A percentile compares a stretch with the other conserved stretches of the same genome.
Evolutionary conservation across 1,139 yeast species (phyloP).

Genomic region (Keqinozyma sinolaborantium): DNA sequence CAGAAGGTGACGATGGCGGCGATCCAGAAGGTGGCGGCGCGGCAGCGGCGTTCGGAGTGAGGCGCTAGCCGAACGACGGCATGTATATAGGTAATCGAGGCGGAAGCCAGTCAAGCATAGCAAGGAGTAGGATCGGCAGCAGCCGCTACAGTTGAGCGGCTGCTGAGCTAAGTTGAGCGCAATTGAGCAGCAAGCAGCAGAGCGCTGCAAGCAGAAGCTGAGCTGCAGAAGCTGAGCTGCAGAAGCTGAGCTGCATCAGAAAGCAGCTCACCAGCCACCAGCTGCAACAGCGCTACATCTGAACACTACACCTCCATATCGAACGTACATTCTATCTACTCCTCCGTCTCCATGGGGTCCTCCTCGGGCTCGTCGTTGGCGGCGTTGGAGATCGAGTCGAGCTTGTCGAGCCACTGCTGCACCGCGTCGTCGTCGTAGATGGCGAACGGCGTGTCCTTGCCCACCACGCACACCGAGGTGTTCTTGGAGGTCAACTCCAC

Average conservation of each 20-base stretch:
- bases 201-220: no score
- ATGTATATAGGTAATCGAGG: constrained; percentile 2
- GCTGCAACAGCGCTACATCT: no score
- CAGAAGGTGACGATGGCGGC: constrained; percentile 50
- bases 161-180: no score
- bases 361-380: constrained; percentile 41
- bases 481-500: constrained; percentile 82
- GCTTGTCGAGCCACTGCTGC: constrained; percentile 70
- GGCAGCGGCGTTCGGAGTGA: constrained; percentile 23
- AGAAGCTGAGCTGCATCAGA: no score
- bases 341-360: constrained; percentile 58
- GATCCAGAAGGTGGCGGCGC: constrained; percentile 50
- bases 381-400: constrained; percentile 57
- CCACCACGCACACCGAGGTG: constrained; percentile 89
- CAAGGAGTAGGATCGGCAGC: no score
- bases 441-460: constrained; percentile 70
- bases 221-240: no score
- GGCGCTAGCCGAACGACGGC: constrained; percentile 1
- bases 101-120: no score
- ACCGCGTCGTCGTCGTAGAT: constrained; percentile 86
- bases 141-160: constrained; percentile 1
- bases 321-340: no score
- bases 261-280: no score
- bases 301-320: no score
- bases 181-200: no score